A percentile compares a stretch with the other conserved stretches of the same genome.
These are phyloP conservation scores for Puccinia novopanici DNA, from an alignment of 1,284 basidiomycete species.

Conservation along the genomic window DNA sequence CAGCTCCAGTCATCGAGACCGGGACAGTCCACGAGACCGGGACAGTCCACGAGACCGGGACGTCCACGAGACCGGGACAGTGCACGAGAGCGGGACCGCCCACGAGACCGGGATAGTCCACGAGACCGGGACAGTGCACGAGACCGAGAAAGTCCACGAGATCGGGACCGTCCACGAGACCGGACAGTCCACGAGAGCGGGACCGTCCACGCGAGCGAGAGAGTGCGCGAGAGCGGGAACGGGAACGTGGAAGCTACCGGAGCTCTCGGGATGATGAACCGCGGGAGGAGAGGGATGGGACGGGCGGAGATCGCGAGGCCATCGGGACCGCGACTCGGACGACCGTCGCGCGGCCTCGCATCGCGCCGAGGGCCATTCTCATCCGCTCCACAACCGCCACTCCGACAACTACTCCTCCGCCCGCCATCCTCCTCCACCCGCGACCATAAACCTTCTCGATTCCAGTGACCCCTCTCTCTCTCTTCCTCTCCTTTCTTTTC, in stretches of 20 bases:
- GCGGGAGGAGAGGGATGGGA: not conserved
- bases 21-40: not conserved
- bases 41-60: not conserved
- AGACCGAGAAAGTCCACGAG: not conserved
- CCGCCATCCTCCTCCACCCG: not conserved
- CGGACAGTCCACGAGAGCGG: not conserved
- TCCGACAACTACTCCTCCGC: not conserved
- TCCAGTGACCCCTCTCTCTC: not conserved
- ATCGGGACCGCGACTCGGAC: not conserved
- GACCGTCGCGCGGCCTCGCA: not conserved
- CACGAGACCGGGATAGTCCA: not conserved
- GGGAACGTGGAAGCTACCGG: not conserved
- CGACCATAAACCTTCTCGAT: not conserved
- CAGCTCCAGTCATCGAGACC: not conserved
- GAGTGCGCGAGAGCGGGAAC: not conserved
- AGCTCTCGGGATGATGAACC: not conserved
- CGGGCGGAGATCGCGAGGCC: not conserved
- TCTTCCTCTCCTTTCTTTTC: too few relatives aligned
- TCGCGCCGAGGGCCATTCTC: not conserved
- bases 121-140: not conserved
- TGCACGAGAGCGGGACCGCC: not conserved
- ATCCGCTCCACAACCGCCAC: not conserved
- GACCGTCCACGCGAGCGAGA: not conserved
- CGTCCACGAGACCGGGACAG: not conserved
- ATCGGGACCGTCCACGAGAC: not conserved